phyloP scores from a whole-genome alignment of 805 yeast species.

The Grigorovia yakushimaensis region DNA sequence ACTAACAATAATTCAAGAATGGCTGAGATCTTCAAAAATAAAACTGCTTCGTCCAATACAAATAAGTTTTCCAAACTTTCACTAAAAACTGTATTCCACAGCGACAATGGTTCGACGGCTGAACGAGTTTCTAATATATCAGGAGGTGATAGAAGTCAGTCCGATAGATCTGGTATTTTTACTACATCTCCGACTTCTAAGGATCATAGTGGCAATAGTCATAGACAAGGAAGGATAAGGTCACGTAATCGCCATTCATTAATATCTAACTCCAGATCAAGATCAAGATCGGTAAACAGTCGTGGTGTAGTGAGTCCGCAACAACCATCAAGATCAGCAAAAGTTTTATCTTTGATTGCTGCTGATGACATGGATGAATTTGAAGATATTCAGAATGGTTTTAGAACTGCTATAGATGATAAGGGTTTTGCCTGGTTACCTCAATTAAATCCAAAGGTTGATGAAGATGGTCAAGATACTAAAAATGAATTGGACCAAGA shows the following conservation, averaged over 20 bases:
- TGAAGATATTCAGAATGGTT: conserved; percentile 25
- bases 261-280: conserved; percentile 1
- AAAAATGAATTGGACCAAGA: not conserved
- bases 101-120: not conserved
- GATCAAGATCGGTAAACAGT: conserved; percentile 5
- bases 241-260: not conserved
- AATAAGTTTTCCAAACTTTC: not conserved
- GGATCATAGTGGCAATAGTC: conserved; percentile 4
- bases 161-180: not conserved
- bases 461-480: conserved; percentile 3
- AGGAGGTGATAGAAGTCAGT: not conserved
- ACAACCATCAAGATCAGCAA: conserved; percentile 18
- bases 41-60: not conserved
- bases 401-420: conserved; percentile 17
- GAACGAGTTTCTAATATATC: conserved; percentile 3
- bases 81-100: not conserved
- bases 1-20: not conserved
- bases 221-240: conserved; percentile 1
- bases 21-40: not conserved
- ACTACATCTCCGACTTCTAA: conserved; percentile 2
- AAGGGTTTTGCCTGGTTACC: conserved; percentile 26
- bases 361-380: conserved; percentile 28
- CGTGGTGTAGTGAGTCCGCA: conserved; percentile 7
- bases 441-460: conserved; percentile 7
- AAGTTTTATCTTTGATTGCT: conserved; percentile 21